Percentiles rank a stretch among this genome's conserved stretches.
These are phyloP conservation scores for Rhodomyrtus tomentosa DNA, from an alignment of 345 rosid species.

Conservation along the genomic window DNA sequence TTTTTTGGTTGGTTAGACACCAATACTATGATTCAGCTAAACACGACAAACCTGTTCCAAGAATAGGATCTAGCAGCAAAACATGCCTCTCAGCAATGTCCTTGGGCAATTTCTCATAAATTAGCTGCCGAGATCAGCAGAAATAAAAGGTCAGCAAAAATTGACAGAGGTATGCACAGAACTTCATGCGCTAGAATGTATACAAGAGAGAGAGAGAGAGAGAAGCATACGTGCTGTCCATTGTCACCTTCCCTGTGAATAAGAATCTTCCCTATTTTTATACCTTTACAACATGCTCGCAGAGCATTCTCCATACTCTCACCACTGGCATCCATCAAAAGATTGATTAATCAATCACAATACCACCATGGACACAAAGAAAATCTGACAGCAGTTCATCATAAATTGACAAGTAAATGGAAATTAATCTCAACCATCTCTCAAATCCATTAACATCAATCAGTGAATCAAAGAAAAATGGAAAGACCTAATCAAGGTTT, in stretches of 20 bases:
- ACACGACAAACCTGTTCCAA: slow-evolving; percentile 71
- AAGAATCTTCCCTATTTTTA: slow-evolving; percentile 92
- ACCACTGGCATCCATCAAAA: slow-evolving; percentile 39
- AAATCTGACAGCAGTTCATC: background rate
- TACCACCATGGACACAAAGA: background rate
- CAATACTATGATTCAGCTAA: background rate
- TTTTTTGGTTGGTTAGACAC: background rate
- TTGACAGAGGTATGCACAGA: background rate
- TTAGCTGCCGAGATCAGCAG: slow-evolving; percentile 36
- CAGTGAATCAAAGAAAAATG: background rate
- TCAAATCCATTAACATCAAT: background rate
- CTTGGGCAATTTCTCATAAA: slow-evolving; percentile 83
- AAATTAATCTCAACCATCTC: background rate
- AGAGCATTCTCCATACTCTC: slow-evolving; percentile 99
- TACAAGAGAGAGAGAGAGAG: background rate
- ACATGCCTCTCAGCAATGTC: slow-evolving; percentile 95
- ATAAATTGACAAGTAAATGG: background rate
- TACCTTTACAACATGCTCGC: slow-evolving; percentile 97
- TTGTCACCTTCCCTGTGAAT: slow-evolving; percentile 98
- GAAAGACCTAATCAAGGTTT: background rate
- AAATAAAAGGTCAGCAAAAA: background rate
- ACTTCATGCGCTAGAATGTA: background rate
- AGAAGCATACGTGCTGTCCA: slow-evolving; percentile 63
- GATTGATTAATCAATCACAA: background rate
- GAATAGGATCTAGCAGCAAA: slow-evolving; percentile 82